Conservation (phyloP, 2,329 filamentous ascomycete genomes). For the Sarocladiaceae sp. region DNA sequence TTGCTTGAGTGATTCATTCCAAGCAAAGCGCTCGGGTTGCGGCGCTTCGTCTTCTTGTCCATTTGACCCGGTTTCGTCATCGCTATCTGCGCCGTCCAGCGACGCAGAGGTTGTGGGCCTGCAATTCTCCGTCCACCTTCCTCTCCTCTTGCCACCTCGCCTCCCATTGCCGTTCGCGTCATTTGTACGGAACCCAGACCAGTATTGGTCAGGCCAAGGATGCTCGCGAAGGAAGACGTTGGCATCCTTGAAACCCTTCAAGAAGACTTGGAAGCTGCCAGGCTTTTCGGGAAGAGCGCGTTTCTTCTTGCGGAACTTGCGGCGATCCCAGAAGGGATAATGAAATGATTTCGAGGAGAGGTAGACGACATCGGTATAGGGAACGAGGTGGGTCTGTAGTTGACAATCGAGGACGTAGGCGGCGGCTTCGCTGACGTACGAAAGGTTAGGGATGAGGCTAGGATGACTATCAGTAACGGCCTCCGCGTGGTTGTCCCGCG, state of each 20-base stretch:
- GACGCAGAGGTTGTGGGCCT: constrained; percentile 48
- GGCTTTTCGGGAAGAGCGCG: constrained; percentile 83
- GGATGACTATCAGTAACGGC: background rate
- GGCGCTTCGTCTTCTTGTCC: constrained; percentile 37
- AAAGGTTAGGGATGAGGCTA: constrained; percentile 89
- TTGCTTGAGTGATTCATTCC: constrained; percentile 84
- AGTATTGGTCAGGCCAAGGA: constrained; percentile 91
- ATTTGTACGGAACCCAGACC: constrained; percentile 61
- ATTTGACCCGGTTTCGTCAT: constrained; percentile 42
- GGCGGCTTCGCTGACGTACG: constrained; percentile 95
- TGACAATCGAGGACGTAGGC: constrained; percentile 92
- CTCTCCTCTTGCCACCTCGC: constrained; percentile 48
- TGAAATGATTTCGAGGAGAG: constrained; percentile 96
- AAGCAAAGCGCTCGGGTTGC: constrained; percentile 58
- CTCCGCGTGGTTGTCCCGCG: background rate
- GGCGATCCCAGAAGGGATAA: constrained; percentile 95
- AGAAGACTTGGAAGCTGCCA: constrained; percentile 94
- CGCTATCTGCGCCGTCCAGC: constrained; percentile 57
- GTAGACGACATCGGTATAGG: constrained; percentile 91
- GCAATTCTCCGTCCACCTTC: constrained; percentile 73
- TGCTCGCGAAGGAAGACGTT: constrained; percentile 92
- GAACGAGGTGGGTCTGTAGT: constrained; percentile 84
- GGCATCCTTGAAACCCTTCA: constrained; percentile 95
- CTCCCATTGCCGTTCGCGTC: constrained; percentile 52
- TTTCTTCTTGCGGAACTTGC: constrained; percentile 80